These are phyloP conservation scores for Crinitomyces ghanaensis DNA, from an alignment of 805 yeast species.

Conservation along the genomic window DNA sequence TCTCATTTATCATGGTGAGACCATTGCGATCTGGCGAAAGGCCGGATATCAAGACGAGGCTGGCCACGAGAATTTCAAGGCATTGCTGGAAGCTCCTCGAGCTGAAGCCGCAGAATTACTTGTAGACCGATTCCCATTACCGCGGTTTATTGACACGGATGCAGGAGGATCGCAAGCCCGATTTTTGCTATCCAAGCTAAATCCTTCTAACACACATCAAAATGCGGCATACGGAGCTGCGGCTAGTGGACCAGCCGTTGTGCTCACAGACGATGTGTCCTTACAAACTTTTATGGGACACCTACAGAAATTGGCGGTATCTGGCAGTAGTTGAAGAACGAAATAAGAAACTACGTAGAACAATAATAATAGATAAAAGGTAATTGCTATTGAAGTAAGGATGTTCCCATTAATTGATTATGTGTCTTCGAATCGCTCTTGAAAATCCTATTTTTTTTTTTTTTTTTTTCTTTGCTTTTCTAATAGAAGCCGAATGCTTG, in stretches of 20 bases:
- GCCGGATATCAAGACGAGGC: conserved; percentile 87
- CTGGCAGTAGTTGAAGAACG: conserved; percentile 24
- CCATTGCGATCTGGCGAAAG: conserved; percentile 93
- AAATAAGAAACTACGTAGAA: no score
- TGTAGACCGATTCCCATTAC: conserved; percentile 92
- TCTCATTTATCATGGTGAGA: conserved; percentile 88
- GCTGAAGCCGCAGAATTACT: conserved; percentile 86
- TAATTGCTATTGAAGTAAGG: no score
- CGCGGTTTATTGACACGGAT: conserved; percentile 93
- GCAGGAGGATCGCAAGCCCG: conserved; percentile 99
- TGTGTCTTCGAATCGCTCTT: background rate
- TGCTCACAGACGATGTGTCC: conserved; percentile 92
- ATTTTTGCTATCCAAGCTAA: conserved; percentile 85
- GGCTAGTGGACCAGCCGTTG: conserved; percentile 55
- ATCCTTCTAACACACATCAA: conserved; percentile 82
- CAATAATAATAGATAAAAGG: no score
- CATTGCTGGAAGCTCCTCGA: conserved; percentile 77
- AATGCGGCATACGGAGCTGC: conserved; percentile 44
- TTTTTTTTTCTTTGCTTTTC: no score
- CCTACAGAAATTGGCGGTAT: conserved; percentile 80
- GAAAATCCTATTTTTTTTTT: conserved; percentile 2
- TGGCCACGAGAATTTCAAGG: conserved; percentile 80
- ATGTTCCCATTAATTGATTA: no score
- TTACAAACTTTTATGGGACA: conserved; percentile 93
- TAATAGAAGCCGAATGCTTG: no score